A percentile compares a stretch with the other conserved stretches of the same genome.
Evolutionary conservation across 768 basidiomycete species (phyloP).

Genomic region (Amanita pallidorosea): DNA sequence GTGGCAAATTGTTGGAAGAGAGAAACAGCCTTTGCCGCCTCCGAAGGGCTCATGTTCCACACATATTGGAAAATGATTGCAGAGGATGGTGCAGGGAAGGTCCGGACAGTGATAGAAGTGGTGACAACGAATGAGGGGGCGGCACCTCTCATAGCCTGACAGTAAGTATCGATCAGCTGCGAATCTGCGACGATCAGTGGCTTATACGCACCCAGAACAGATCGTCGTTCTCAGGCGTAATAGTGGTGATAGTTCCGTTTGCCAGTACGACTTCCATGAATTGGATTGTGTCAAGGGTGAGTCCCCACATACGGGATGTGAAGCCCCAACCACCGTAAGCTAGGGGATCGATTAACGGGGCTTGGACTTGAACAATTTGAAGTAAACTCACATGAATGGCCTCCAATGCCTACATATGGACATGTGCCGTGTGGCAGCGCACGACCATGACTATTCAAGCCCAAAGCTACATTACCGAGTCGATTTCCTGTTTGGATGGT

Average conservation of each 20-base stretch:
- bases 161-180: conserved; percentile 8
- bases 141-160: conserved; percentile 28
- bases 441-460: conserved; percentile 26
- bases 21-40: conserved; percentile 22
- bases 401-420: conserved; percentile 42
- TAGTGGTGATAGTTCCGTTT: conserved; percentile 20
- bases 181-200: neutral
- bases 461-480: conserved; percentile 34
- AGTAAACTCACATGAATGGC: conserved; percentile 26
- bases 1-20: conserved; percentile 25
- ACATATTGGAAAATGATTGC: conserved; percentile 24
- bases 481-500: conserved; percentile 32
- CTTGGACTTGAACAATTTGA: neutral
- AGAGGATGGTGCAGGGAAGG: conserved; percentile 23
- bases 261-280: conserved; percentile 25
- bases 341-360: neutral
- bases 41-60: conserved; percentile 23
- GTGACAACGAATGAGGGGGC: conserved; percentile 29
- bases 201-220: conserved; percentile 31
- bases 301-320: conserved; percentile 24
- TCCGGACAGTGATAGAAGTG: conserved; percentile 24
- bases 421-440: conserved; percentile 47
- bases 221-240: conserved; percentile 24
- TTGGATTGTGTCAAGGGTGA: conserved; percentile 17
- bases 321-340: conserved; percentile 24